Percentiles rank a stretch among this genome's conserved stretches.
Conservation (phyloP, 2,329 filamentous ascomycete species). For the Fusarium keratoplasticum region DNA sequence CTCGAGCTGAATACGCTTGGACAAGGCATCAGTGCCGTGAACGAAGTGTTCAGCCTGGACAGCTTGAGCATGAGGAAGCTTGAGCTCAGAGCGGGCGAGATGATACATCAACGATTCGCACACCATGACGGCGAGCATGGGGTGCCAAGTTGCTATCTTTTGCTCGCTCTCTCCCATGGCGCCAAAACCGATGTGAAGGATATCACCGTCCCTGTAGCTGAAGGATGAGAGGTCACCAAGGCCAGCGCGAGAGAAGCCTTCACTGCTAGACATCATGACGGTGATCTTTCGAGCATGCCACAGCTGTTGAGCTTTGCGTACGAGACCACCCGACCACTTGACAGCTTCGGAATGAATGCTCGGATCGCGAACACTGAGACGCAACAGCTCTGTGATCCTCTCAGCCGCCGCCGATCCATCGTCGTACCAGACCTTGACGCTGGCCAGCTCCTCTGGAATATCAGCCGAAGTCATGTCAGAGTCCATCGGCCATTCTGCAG, state of each 20-base stretch:
- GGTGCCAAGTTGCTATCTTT: not conserved
- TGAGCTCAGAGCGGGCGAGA: constrained; percentile 17
- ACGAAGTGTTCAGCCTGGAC: constrained; percentile 27
- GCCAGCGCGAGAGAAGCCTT: not conserved
- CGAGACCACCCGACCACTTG: not conserved
- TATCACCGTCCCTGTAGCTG: not conserved
- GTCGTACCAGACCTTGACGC: not conserved
- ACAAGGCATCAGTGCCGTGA: constrained; percentile 5
- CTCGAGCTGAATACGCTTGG: constrained; percentile 22
- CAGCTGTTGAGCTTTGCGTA: not conserved
- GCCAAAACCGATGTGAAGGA: constrained; percentile 7
- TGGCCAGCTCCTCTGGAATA: not conserved
- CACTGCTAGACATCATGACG: not conserved
- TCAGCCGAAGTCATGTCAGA: not conserved
- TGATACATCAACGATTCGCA: constrained; percentile 18
- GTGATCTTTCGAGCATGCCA: not conserved
- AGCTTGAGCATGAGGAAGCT: constrained; percentile 9
- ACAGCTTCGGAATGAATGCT: not conserved
- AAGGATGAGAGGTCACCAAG: not conserved
- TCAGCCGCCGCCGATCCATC: not conserved
- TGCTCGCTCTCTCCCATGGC: constrained; percentile 6
- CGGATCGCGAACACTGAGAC: not conserved
- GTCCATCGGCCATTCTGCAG: not conserved
- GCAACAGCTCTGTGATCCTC: not conserved
- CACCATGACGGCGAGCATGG: constrained; percentile 11